A percentile compares a stretch with the other conserved stretches of the same genome.
These are phyloP conservation scores for Daldinia bambusicola DNA, from an alignment of 495 filamentous ascomycete genomes.

Conservation along the genomic window DNA sequence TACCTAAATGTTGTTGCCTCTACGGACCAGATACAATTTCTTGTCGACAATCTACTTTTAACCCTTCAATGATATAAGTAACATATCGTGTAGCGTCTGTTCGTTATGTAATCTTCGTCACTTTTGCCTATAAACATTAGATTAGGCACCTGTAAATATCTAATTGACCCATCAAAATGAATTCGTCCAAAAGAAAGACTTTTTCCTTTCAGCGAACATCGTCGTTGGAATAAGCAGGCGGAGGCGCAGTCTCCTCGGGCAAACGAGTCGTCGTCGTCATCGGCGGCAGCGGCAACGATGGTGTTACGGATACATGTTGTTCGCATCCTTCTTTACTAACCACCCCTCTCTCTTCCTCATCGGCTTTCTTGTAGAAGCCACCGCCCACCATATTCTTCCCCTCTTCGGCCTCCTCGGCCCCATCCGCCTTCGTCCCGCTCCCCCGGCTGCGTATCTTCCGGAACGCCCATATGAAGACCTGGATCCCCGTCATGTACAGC, in stretches of 20 bases:
- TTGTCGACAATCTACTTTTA: constrained; percentile 10
- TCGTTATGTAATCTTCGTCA: neutral
- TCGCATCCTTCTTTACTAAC: neutral
- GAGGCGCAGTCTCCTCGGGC: neutral
- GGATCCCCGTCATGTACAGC: constrained; percentile 24
- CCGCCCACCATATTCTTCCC: constrained; percentile 18
- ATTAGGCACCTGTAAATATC: too few species aligned
- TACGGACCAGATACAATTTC: constrained; percentile 12
- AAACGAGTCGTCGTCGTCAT: neutral
- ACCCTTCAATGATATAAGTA: neutral
- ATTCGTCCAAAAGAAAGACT: neutral
- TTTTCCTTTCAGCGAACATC: neutral
- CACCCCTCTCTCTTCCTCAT: constrained; percentile 18
- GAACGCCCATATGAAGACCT: constrained; percentile 16
- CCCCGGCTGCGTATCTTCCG: constrained; percentile 21
- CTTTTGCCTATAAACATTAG: neutral
- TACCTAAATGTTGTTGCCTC: constrained; percentile 32
- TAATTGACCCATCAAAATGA: neutral
- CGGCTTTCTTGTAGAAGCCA: constrained; percentile 29
- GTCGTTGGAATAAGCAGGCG: neutral
- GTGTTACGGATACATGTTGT: neutral
- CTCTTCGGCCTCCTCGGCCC: too few species aligned
- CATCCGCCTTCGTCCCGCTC: constrained; percentile 4
- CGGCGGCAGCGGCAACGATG: too few species aligned
- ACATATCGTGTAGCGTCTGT: neutral